Base-by-base conservation (phyloP, 1,284 basidiomycete genomes). In the Ceratobasidium sp. region DNA sequence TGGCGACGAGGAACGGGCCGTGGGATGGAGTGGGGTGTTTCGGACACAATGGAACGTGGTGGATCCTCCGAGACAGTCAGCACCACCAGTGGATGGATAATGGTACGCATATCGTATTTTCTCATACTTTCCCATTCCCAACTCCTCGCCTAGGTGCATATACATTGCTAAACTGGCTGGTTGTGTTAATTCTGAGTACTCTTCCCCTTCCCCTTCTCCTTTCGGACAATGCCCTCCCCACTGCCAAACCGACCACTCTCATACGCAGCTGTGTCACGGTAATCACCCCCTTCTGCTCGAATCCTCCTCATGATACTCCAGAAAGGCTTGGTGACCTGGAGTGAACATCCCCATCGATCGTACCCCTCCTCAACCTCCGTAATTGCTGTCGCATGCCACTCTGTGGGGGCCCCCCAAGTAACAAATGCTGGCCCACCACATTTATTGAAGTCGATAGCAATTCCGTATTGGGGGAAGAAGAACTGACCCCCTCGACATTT, bases 381-480 rank as follows among this genome's bases (percentile, higher is more conserved):
- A 44, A 13, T 25, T 64, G 61, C 61, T 5, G 61, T 64, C n/a
- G 61, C 61, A 25, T 64, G 61, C 11, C 61, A 37, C 15, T 64
- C 61, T 9, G 11, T 13, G 5, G 17, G 17, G 5, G 34, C 61
- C 37, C 61, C 37, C 61, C 61, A 64, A 37, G 40, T 37, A 25
- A 64, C 13, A n/a, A 11, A 9, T 5, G 25, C 37, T 15, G 43
- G 17, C n/a, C 61, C 61, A 64, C 34, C 34, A 37, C 40, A 40
- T 13, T 64, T 40, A 22, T 44, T 44, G 61, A 64, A 64, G 43
- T 64, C 61, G 15, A 44, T 22, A 22, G 61, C 61, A n/a, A 64
- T 44, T 22, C 61, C 61, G 22, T 43, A 64, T 9, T 64, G 37
- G 15, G 61, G 34, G 34, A 37, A 64, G 37, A 64, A 64, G n/a